Percentiles rank a stretch among this genome's conserved stretches.
Evolutionary conservation across 495 filamentous ascomycete genomes (phyloP).

Genomic region (Tetracladium setigerum): DNA sequence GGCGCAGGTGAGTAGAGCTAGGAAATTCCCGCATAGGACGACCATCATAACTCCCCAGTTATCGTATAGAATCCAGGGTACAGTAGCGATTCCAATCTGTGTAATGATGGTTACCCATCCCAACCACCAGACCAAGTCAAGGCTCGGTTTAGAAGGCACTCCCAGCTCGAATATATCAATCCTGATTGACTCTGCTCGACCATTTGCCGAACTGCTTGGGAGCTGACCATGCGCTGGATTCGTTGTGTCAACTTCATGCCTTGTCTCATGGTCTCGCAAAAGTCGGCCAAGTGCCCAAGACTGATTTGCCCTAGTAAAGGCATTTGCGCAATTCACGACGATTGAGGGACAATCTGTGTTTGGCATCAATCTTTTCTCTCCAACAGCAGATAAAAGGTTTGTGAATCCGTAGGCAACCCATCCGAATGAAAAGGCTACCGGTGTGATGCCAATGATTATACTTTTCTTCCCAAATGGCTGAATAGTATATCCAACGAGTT

Average conservation of each 20-base stretch:
- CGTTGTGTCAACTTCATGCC: no score
- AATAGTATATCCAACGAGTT: constrained; percentile 32
- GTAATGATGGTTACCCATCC: constrained; percentile 29
- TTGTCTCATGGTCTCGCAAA: constrained; percentile 39
- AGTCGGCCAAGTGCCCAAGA: constrained; percentile 44
- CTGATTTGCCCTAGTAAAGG: constrained; percentile 34
- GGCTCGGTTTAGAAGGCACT: no score
- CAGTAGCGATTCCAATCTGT: constrained; percentile 38
- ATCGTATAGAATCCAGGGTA: constrained; percentile 31
- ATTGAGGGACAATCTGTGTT: constrained; percentile 24
- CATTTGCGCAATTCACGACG: constrained; percentile 36
- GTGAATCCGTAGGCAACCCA: constrained; percentile 41
- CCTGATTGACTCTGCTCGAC: no score
- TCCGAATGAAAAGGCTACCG: constrained; percentile 49
- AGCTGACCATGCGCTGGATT: no score
- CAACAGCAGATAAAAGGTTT: constrained; percentile 31
- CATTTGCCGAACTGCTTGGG: no score
- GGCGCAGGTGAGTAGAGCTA: constrained; percentile 27
- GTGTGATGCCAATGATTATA: constrained; percentile 30
- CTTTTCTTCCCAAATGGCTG: no score
- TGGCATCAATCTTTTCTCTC: constrained; percentile 38
- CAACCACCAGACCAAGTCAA: no score
- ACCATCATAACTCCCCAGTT: constrained; percentile 40
- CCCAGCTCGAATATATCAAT: no score
- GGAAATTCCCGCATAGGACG: constrained; percentile 30